Conservation (phyloP, 2,329 filamentous ascomycete genomes). For the Sarocladium kiliense region DNA sequence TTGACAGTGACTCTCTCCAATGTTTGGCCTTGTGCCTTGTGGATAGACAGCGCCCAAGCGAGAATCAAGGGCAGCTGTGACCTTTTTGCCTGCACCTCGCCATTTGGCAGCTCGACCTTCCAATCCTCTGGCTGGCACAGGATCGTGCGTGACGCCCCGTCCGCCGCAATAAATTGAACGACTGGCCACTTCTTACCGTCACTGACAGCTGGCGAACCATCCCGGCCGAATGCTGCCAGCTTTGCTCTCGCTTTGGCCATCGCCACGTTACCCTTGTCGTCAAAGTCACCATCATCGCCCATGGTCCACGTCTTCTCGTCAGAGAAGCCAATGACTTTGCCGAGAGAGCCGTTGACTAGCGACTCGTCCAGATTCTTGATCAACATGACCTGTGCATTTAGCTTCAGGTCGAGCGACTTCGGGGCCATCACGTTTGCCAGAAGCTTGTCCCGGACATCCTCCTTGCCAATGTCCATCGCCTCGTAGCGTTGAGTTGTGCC, state of each 20-base stretch:
- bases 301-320: conserved; percentile 34
- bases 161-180: conserved; percentile 73
- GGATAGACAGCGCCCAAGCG: conserved; percentile 94
- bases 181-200: conserved; percentile 62
- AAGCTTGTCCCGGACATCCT: conserved; percentile 66
- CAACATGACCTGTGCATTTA: conserved; percentile 96
- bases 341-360: conserved; percentile 90
- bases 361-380: conserved; percentile 97
- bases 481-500: conserved; percentile 65
- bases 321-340: conserved; percentile 59
- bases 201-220: conserved; percentile 13
- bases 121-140: conserved; percentile 84
- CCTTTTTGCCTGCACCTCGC: conserved; percentile 86
- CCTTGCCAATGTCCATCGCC: conserved; percentile 73
- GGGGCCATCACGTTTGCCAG: conserved; percentile 92
- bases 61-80: conserved; percentile 82
- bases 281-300: conserved; percentile 34
- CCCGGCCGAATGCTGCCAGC: conserved; percentile 45
- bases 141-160: conserved; percentile 60
- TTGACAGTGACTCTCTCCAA: conserved; percentile 92
- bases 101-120: conserved; percentile 96
- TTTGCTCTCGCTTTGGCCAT: conserved; percentile 50
- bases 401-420: conserved; percentile 72
- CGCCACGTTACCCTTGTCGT: conserved; percentile 32
- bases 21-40: conserved; percentile 96